A percentile compares a stretch with the other conserved stretches of the same genome.
Conservation (phyloP, 352 stramenopile species). For the Pythium insidiosum region DNA sequence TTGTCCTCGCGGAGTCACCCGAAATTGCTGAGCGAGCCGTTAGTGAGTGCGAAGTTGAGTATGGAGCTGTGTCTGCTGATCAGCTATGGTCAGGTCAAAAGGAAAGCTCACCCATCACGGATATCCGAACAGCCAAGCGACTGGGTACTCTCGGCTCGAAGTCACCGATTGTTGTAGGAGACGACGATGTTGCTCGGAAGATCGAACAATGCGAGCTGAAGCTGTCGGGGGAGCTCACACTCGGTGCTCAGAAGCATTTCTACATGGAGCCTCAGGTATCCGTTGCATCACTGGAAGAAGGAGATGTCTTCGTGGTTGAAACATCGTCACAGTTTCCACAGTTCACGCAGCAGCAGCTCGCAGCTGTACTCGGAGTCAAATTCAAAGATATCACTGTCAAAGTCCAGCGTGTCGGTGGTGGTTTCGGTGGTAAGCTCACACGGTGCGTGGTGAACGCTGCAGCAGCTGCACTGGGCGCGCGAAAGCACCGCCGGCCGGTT, state of each 20-base stretch:
- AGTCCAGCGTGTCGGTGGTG: constrained; percentile 30
- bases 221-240: constrained; percentile 15
- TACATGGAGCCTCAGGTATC: constrained; percentile 49
- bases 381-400: constrained; percentile 24
- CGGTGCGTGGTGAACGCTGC: constrained; percentile 23
- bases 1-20: constrained; percentile 29
- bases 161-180: constrained; percentile 8
- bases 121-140: constrained; percentile 25
- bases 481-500: constrained; percentile 19
- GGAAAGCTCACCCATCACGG: constrained; percentile 18
- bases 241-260: constrained; percentile 40
- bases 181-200: constrained; percentile 18
- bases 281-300: constrained; percentile 20
- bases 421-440: constrained; percentile 42
- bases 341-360: constrained; percentile 19
- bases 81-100: constrained; percentile 22
- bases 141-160: constrained; percentile 10
- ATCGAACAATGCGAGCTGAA: constrained; percentile 10
- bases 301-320: constrained; percentile 19
- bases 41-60: constrained; percentile 20
- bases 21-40: constrained; percentile 22
- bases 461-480: constrained; percentile 24
- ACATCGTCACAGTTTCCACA: constrained; percentile 26
- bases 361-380: constrained; percentile 15
- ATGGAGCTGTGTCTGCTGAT: constrained; percentile 12